phyloP scores from a whole-genome alignment of 2,329 filamentous ascomycete species.

The Peltaster fructicola region DNA sequence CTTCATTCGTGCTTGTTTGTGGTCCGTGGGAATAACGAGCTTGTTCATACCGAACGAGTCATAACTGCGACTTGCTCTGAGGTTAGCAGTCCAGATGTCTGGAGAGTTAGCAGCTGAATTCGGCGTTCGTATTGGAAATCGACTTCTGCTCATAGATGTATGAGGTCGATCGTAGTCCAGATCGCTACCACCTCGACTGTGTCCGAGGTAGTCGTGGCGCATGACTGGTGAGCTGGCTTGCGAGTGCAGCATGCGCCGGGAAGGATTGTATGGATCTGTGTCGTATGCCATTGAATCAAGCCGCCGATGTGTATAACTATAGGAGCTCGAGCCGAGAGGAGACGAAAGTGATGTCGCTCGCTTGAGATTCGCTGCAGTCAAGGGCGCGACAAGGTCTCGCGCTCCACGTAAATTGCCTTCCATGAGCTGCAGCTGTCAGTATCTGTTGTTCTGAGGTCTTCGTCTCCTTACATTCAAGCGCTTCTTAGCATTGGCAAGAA shows the following conservation, averaged over 20 bases:
- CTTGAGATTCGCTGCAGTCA: slow-evolving; percentile 22
- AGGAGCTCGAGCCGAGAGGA: not conserved
- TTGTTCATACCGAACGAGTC: slow-evolving; percentile 10
- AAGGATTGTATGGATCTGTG: slow-evolving; percentile 7
- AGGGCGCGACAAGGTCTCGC: slow-evolving; percentile 27
- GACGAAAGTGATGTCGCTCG: slow-evolving; percentile 19
- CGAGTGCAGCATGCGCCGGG: slow-evolving; percentile 9
- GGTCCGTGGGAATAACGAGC: no score
- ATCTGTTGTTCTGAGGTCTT: not conserved
- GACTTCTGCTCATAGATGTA: slow-evolving; percentile 9
- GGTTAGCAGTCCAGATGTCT: no score
- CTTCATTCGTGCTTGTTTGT: no score
- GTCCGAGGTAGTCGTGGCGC: slow-evolving; percentile 24
- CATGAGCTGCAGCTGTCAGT: slow-evolving; percentile 49
- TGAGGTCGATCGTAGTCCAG: slow-evolving; percentile 14
- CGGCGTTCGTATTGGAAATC: slow-evolving; percentile 8
- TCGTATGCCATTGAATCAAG: slow-evolving; percentile 2
- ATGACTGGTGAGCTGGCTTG: slow-evolving; percentile 16
- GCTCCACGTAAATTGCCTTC: slow-evolving; percentile 76
- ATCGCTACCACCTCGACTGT: slow-evolving; percentile 47
- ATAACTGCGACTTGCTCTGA: slow-evolving; percentile 16
- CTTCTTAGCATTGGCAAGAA: slow-evolving; percentile 82
- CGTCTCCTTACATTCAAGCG: slow-evolving; percentile 53
- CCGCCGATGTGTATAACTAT: not conserved
- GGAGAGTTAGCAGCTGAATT: no score